Evolutionary conservation across 2,329 filamentous ascomycete species (phyloP).

Genomic region (Trichoderma sp.): DNA sequence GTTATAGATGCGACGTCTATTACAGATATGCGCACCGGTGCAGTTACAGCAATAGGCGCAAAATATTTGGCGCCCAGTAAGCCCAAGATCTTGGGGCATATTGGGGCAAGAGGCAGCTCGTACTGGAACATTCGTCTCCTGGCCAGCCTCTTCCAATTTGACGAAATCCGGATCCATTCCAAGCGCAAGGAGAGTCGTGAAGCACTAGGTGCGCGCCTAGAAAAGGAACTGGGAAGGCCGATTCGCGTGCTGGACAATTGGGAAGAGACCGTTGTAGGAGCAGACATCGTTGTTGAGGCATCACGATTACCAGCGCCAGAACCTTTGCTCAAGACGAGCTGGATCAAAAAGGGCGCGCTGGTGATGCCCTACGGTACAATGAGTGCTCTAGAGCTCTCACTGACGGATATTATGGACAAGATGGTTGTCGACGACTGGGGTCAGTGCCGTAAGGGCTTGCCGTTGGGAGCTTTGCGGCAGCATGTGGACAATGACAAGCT

Average conservation of each 20-base stretch:
- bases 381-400: conserved; percentile 26
- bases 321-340: conserved; percentile 23
- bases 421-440: conserved; percentile 28
- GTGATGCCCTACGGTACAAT: conserved; percentile 28
- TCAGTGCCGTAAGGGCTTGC: conserved; percentile 29
- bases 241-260: conserved; percentile 24
- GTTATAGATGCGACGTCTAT: conserved; percentile 26
- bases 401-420: conserved; percentile 28
- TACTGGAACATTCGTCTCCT: conserved; percentile 27
- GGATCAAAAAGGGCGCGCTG: conserved; percentile 22
- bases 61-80: conserved; percentile 25
- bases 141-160: conserved; percentile 26
- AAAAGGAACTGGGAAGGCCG: conserved; percentile 22
- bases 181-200: conserved; percentile 27
- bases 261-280: conserved; percentile 23
- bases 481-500: conserved; percentile 28
- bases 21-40: conserved; percentile 27
- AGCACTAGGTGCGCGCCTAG: conserved; percentile 18
- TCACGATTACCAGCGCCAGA: conserved; percentile 22
- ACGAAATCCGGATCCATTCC: conserved; percentile 24
- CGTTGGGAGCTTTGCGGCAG: conserved; percentile 27
- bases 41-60: conserved; percentile 23
- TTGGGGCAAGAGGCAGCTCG: conserved; percentile 24
- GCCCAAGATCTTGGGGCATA: conserved; percentile 25
- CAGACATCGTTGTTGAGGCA: conserved; percentile 26